Base-by-base conservation (phyloP, 331 rosid species). In the Acacia pycnantha region DNA sequence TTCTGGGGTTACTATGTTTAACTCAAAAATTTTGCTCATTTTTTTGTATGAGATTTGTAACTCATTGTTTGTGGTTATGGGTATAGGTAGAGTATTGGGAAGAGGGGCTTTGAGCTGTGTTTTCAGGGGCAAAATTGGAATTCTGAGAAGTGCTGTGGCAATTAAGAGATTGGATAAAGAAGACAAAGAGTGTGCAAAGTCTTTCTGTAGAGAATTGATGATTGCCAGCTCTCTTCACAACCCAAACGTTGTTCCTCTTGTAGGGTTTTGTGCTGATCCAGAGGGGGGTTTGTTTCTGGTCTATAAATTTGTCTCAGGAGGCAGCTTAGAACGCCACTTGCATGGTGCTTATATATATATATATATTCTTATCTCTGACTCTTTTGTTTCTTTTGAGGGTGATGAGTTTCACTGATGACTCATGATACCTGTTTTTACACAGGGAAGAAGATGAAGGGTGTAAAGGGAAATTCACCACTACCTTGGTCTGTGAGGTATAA, bases 101-200 rank as follows among this genome's bases (percentile, higher is more conserved):
- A 92, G 95, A 86, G 98, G 98, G 61, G 98, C 95, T 24, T 83
- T 94, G 87, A 94, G 98, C 86, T 94, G 89, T 85, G 98, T 94
- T 1, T 92, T 89, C 35, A 89, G 87, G 50, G 98, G 95, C 16
- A 94, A 90, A 86, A 89, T 94, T 71, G 98, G 98, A 76, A 18
- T 90, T 76, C 76, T 88, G 76, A 92, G 92, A 78, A 90, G 89
- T 9, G 58, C 86, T 22, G 97, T 92, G 50, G 98, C 98, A 18
- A 89, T 94, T 56, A 94, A 94, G 84, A 77, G 89, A 43, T 76
- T 94, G 88, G 90, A 92, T 79, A 94, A 89, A 82, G 93, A 92
- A 88, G 98, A 92, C 82, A 90, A 86, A 51, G 98, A 94, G 67
- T 88, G 90, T 70, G 82, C 92, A 6, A 94, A 92, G 78, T 93